These are phyloP conservation scores for Ogataea populi-albae DNA, from an alignment of 805 yeast species.

Conservation along the genomic window DNA sequence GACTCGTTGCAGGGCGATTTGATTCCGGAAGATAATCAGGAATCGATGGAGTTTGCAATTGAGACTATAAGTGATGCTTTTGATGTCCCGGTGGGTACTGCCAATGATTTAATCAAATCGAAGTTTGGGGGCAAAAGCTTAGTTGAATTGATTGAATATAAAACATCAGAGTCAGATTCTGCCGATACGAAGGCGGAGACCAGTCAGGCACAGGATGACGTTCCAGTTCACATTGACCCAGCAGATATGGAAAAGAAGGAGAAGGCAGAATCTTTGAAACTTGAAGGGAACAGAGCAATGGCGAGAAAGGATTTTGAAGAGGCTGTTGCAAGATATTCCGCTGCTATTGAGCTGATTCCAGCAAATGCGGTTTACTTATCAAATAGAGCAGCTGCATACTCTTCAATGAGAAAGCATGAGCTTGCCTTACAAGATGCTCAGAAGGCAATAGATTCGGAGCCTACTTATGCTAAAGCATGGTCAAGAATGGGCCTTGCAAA, in stretches of 20 bases:
- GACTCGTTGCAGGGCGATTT: constrained; percentile 56
- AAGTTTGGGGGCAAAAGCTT: constrained; percentile 50
- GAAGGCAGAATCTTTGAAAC: constrained; percentile 80
- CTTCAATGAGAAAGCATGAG: constrained; percentile 70
- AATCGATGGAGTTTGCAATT: constrained; percentile 89
- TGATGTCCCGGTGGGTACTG: constrained; percentile 40
- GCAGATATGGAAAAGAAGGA: constrained; percentile 55
- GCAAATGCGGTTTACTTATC: constrained; percentile 81
- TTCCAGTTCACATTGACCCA: constrained; percentile 42
- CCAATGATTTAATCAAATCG: constrained; percentile 28
- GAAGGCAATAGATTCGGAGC: constrained; percentile 72
- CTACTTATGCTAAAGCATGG: constrained; percentile 86
- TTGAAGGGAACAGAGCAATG: constrained; percentile 88
- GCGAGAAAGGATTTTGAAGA: constrained; percentile 64
- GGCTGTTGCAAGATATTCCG: constrained; percentile 77
- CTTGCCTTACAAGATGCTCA: constrained; percentile 83
- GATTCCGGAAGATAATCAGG: constrained; percentile 74
- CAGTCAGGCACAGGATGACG: constrained; percentile 14
- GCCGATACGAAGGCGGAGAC: constrained; percentile 1
- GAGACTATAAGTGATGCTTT: constrained; percentile 91
- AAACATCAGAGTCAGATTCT: constrained; percentile 18
- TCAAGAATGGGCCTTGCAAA: constrained; percentile 92
- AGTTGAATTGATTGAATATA: constrained; percentile 44
- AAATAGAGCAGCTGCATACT: constrained; percentile 95
- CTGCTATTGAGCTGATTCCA: constrained; percentile 69